These are phyloP conservation scores for Talaromyces sp. DNA, from an alignment of 2,329 filamentous ascomycete genomes.

Conservation along the genomic window DNA sequence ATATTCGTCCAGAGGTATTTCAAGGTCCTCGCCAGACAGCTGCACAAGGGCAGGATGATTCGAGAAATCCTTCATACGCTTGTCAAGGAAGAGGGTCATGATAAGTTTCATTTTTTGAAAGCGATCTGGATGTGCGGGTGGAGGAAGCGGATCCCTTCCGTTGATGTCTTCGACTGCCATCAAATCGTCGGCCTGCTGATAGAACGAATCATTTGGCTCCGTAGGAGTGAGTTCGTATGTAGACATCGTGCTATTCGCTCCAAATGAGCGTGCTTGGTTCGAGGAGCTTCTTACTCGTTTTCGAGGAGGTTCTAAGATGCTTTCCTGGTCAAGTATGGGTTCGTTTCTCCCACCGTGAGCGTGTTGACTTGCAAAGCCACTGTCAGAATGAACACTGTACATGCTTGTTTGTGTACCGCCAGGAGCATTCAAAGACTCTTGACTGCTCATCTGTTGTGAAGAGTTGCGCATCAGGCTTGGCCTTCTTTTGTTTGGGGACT, in stretches of 20 bases:
- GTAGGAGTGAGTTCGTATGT: slow-evolving; percentile 44
- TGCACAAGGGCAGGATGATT: slow-evolving; percentile 73
- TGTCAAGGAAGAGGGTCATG: slow-evolving; percentile 77
- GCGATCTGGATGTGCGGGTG: slow-evolving; percentile 58
- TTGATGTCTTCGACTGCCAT: slow-evolving; percentile 31
- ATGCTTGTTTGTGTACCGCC: slow-evolving; percentile 79
- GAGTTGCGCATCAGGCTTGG: slow-evolving; percentile 69
- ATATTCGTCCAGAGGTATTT: slow-evolving; percentile 86
- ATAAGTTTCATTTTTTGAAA: slow-evolving; percentile 78
- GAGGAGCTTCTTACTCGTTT: slow-evolving; percentile 66
- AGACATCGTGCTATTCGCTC: slow-evolving; percentile 33
- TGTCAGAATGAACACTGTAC: slow-evolving; percentile 67
- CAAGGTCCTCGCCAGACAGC: slow-evolving; percentile 74
- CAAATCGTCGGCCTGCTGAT: slow-evolving; percentile 38
- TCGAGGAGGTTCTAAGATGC: slow-evolving; percentile 70
- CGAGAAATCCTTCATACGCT: slow-evolving; percentile 64
- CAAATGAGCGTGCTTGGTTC: slow-evolving; percentile 43
- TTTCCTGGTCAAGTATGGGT: slow-evolving; percentile 51
- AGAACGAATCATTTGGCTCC: slow-evolving; percentile 47
- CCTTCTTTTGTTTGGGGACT: slow-evolving; percentile 71
- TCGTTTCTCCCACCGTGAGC: slow-evolving; percentile 45
- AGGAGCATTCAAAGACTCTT: slow-evolving; percentile 61
- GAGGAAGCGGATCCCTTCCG: slow-evolving; percentile 45
- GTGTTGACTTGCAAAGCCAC: slow-evolving; percentile 60
- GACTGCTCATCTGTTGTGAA: slow-evolving; percentile 50